These are phyloP conservation scores for Nannochloris sp. DNA, from an alignment of 139 green algal genomes.

Conservation along the genomic window DNA sequence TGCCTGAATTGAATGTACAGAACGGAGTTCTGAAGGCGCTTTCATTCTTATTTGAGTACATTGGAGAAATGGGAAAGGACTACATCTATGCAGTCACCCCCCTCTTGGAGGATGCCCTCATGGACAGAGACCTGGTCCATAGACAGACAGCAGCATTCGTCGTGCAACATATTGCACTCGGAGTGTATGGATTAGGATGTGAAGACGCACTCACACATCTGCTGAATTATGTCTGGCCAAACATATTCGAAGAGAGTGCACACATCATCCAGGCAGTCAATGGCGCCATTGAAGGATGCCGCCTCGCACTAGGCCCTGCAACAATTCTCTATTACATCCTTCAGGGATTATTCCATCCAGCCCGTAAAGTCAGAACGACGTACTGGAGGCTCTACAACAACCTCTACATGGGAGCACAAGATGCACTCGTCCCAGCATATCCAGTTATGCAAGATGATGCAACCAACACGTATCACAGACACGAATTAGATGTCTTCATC, in stretches of 20 bases:
- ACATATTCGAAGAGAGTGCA: slow-evolving; percentile 94
- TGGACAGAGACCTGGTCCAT: slow-evolving; percentile 94
- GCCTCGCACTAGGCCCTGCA: slow-evolving; percentile 75
- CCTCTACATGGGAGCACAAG: slow-evolving; percentile 91
- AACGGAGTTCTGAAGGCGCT: slow-evolving; percentile 98
- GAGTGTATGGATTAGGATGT: slow-evolving; percentile 82
- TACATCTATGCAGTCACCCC: slow-evolving; percentile 97
- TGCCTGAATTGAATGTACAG: slow-evolving; percentile 97
- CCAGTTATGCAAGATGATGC: slow-evolving; percentile 67
- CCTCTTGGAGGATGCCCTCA: slow-evolving; percentile 92
- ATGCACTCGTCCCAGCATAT: slow-evolving; percentile 75
- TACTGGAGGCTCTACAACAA: slow-evolving; percentile 99
- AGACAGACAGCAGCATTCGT: slow-evolving; percentile 86
- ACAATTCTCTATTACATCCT: slow-evolving; percentile 83
- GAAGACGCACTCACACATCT: slow-evolving; percentile 94
- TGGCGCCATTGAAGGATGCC: slow-evolving; percentile 84
- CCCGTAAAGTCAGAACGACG: slow-evolving; percentile 75
- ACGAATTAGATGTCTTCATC: slow-evolving; percentile 91
- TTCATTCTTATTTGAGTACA: slow-evolving; percentile 99
- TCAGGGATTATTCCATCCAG: slow-evolving; percentile 93
- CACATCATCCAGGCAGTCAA: slow-evolving; percentile 90
- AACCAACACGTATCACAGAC: slow-evolving; percentile 71
- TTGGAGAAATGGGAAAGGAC: slow-evolving; percentile 99
- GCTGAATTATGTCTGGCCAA: slow-evolving; percentile 97
- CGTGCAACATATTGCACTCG: slow-evolving; percentile 86